Evolutionary conservation across 2,329 filamentous ascomycete genomes (phyloP).

Genomic region (Alternaria rosae): DNA sequence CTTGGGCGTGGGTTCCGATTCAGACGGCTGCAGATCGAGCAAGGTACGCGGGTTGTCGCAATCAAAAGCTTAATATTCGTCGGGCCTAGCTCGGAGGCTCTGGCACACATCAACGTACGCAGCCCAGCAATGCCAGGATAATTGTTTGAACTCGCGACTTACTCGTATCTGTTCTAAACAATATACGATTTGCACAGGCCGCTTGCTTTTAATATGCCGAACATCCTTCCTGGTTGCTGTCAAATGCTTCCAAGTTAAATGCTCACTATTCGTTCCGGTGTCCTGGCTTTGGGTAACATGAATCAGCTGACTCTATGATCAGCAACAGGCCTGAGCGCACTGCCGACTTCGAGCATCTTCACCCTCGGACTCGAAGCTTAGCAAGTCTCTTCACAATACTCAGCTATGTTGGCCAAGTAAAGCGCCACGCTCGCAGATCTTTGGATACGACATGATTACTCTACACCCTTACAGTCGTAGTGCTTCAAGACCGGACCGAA

Average conservation of each 20-base stretch:
- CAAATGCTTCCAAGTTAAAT: neutral
- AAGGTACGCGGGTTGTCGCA: neutral
- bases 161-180: neutral
- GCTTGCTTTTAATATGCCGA: fast-evolving
- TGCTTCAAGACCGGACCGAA: neutral
- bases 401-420: neutral
- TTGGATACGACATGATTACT: too few species aligned
- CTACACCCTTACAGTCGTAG: neutral
- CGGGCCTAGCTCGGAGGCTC: neutral
- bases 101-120: neutral
- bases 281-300: neutral
- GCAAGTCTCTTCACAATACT: neutral
- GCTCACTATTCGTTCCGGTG: neutral
- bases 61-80: neutral
- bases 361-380: neutral
- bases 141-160: neutral
- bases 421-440: neutral
- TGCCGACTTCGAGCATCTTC: neutral
- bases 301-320: neutral
- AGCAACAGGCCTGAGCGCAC: neutral
- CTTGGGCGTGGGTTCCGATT: neutral
- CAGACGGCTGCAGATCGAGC: neutral
- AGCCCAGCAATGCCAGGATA: neutral
- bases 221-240: neutral
- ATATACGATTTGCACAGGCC: neutral